A percentile compares a stretch with the other conserved stretches of the same genome.
Evolutionary conservation across 306 rosid species (phyloP).

Genomic region (Lathyrus aphaca): DNA sequence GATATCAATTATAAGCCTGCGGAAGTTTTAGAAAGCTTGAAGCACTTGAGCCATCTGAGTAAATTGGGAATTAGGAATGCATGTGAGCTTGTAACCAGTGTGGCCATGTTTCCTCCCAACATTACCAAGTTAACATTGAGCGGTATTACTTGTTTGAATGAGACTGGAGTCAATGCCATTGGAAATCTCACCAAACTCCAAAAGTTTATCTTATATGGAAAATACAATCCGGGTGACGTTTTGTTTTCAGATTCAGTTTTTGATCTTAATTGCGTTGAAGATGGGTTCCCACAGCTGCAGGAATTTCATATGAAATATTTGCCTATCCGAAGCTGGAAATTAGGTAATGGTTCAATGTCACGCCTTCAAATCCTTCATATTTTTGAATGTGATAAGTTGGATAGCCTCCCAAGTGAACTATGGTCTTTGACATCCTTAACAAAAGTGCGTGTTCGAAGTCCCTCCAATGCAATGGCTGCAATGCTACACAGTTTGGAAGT

Average conservation of each 20-base stretch:
- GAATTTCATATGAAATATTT: not conserved
- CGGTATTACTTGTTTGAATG: not conserved
- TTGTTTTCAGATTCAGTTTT: not conserved
- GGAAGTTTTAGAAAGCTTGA: not conserved
- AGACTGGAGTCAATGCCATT: not conserved
- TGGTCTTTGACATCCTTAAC: constrained; percentile 27
- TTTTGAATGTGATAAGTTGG: accelerated
- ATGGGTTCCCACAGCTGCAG: not conserved
- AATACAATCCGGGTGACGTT: accelerated
- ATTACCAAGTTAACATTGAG: constrained; percentile 13
- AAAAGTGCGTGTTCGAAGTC: not conserved
- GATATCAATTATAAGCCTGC: not conserved
- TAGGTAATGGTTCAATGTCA: constrained; percentile 27
- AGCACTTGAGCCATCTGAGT: not conserved
- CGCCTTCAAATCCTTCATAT: not conserved
- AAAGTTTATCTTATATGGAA: not conserved
- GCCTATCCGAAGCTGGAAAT: not conserved
- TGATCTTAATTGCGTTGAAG: constrained; percentile 4
- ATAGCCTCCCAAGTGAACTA: constrained; percentile 29
- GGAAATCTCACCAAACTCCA: constrained; percentile 28
- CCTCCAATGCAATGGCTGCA: not conserved
- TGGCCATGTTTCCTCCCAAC: not conserved
- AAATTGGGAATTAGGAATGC: not conserved
- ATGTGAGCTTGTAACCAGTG: not conserved
- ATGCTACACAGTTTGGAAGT: not conserved